phyloP scores from a whole-genome alignment of 2,329 filamentous ascomycete species.

The Dactylellina haptotyla region DNA sequence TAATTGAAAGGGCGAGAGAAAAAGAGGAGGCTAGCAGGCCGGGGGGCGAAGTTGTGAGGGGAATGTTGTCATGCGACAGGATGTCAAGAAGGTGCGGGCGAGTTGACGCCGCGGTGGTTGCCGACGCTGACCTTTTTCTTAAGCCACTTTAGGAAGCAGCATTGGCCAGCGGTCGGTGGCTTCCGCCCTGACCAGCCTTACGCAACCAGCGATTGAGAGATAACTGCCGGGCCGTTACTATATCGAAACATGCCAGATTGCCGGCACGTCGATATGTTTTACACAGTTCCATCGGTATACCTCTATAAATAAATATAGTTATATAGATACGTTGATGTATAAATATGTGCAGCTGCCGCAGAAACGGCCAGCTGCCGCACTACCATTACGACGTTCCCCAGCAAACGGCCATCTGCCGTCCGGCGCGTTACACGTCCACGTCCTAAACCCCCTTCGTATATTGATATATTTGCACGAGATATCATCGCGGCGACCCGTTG shows the following conservation, averaged over 20 bases:
- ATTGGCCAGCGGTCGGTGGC: constrained; percentile 16
- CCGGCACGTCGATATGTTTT: too few relatives aligned
- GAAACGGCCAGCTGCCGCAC: constrained; percentile 3
- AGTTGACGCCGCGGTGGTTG: constrained; percentile 27
- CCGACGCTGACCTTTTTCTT: constrained; percentile 40
- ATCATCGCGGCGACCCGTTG: background rate
- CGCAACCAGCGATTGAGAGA: too few relatives aligned
- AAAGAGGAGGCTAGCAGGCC: background rate
- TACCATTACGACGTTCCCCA: background rate
- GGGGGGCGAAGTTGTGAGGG: constrained; percentile 4
- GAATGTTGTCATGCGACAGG: constrained; percentile 45
- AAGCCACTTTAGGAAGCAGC: constrained; percentile 46
- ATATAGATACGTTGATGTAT: too few relatives aligned
- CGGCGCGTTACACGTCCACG: too few relatives aligned
- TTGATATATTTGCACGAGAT: background rate
- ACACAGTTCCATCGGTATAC: too few relatives aligned
- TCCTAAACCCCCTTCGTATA: background rate
- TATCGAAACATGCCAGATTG: too few relatives aligned
- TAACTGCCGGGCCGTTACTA: too few relatives aligned
- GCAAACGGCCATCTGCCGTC: background rate
- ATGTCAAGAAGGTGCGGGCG: background rate
- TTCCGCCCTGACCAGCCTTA: constrained; percentile 14
- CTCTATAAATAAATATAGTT: too few relatives aligned
- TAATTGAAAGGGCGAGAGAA: constrained; percentile 15
- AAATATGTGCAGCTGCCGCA: background rate